Base-by-base conservation (phyloP, 176 grass and related monocot species). In the Bonia amplexicaulis region DNA sequence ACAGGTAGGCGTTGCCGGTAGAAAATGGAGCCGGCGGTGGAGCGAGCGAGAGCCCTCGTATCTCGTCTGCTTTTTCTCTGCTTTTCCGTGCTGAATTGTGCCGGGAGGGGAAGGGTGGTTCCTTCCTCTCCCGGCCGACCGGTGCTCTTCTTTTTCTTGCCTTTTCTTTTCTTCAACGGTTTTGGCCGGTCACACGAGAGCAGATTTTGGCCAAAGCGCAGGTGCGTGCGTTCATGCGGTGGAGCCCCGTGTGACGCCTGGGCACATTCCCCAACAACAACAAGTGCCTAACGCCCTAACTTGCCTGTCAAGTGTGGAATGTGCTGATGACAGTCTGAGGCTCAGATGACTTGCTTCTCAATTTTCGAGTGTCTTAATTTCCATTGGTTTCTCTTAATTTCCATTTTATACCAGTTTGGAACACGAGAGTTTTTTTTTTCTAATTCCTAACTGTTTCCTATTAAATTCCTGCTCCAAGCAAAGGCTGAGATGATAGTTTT, bases 11-110 rank as follows among this genome's bases (percentile, higher is more conserved):
- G 41, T 2, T 16, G 68, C 42, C n/a, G 60, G 87, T 58, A 72
- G 49, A 69, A 79, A 55, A 79, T 53, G 22, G 69, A 66, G 81
- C 67, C 7, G 68, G 76, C 61, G 2, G 67, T 66, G 58, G 26
- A 14, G 29, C 12, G 35, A 14, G 62, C 68, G 29, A 7, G 35
- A 14, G 62, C 68, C 27, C 41, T 63, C 74, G 62, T 37, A 66
- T 46, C 31, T n/a, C n/a, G n/a, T 39, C 40, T 60, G 76, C 77
- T 29, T 71, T 84, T 39, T 1, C 55, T 69, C 37, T 15, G 53
- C 59, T 22, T 85, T 74, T 54, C n/a, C 23, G 22, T 52, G 87
- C 26, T 78, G 67, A 65, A 79, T 80, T 12, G 37, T 26, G 68
- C 59, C 14, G 67, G 71, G 41, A 31, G 23, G 69, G 6, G 45